Percentiles rank a stretch among this genome's conserved stretches.
These are phyloP conservation scores for Aureobasidium sp. DNA, from an alignment of 2,329 filamentous ascomycete genomes.

Conservation along the genomic window DNA sequence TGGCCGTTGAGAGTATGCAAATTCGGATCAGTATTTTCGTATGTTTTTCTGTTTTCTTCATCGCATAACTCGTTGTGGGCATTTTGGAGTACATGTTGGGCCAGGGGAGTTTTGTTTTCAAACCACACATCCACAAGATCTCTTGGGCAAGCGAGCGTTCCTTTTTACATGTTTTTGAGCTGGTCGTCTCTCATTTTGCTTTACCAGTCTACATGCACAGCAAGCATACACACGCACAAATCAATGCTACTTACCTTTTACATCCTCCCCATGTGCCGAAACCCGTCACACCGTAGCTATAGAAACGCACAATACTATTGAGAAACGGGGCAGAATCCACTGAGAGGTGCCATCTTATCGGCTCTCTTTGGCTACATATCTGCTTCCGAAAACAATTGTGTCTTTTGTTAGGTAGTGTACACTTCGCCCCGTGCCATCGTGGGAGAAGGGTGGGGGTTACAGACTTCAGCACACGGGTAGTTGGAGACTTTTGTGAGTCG, in stretches of 20 bases:
- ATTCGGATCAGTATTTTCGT: too few relatives aligned
- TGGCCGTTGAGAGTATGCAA: too few relatives aligned
- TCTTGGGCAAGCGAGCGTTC: constrained; percentile 8
- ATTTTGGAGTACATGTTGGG: constrained; percentile 10
- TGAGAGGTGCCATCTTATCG: not conserved
- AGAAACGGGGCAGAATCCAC: not conserved
- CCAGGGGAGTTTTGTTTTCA: not conserved
- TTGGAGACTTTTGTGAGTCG: too few relatives aligned
- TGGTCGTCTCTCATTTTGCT: constrained; percentile 7
- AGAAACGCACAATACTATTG: not conserved
- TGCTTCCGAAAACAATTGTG: not conserved
- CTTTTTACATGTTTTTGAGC: constrained; percentile 1
- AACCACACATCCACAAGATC: not conserved
- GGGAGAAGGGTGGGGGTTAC: too few relatives aligned
- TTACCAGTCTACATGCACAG: constrained; percentile 5
- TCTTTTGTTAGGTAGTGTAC: not conserved
- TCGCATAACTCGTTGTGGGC: not conserved
- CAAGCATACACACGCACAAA: not conserved
- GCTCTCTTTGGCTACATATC: not conserved
- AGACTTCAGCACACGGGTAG: too few relatives aligned
- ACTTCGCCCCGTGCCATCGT: too few relatives aligned
- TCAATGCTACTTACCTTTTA: not conserved
- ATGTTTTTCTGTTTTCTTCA: constrained; percentile 1
- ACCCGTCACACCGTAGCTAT: not conserved
- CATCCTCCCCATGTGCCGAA: not conserved